phyloP scores from a whole-genome alignment of 805 yeast species.

The Kuraishia capsulata region DNA sequence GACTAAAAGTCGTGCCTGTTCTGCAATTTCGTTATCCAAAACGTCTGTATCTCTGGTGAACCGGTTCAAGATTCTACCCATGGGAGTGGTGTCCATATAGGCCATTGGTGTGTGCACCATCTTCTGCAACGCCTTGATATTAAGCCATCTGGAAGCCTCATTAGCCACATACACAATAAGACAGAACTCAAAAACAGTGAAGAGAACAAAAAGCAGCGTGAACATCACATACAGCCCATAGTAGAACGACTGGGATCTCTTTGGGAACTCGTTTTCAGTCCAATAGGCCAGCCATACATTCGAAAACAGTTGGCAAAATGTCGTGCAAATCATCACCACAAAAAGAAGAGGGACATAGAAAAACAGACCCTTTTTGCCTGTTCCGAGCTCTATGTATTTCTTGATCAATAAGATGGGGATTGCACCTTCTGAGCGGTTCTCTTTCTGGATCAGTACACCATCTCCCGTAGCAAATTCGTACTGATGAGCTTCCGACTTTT shows the following conservation, averaged over 20 bases:
- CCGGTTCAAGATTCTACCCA: conserved; percentile 78
- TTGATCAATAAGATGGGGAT: conserved; percentile 38
- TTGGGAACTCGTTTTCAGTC: conserved; percentile 40
- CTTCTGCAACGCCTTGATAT: conserved; percentile 47
- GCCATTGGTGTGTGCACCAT: conserved; percentile 75
- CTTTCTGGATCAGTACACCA: conserved; percentile 21
- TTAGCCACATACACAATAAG: conserved; percentile 40
- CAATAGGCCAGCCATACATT: conserved; percentile 71
- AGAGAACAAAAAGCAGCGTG: conserved; percentile 33
- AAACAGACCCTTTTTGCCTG: conserved; percentile 34
- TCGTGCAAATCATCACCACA: conserved; percentile 20
- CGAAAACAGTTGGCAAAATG: conserved; percentile 39
- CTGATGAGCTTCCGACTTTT: not conserved
- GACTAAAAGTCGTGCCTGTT: conserved; percentile 54
- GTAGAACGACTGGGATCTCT: conserved; percentile 36
- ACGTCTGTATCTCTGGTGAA: conserved; percentile 85
- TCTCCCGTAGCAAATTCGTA: conserved; percentile 4
- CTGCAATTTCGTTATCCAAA: conserved; percentile 70
- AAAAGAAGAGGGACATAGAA: conserved; percentile 20
- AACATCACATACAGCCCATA: conserved; percentile 48
- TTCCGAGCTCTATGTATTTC: conserved; percentile 44
- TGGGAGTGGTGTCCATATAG: conserved; percentile 78
- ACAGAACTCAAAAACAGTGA: conserved; percentile 31
- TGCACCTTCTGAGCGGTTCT: conserved; percentile 21
- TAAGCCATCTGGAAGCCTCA: conserved; percentile 48